A percentile compares a stretch with the other conserved stretches of the same genome.
Conservation (phyloP, 345 rosid species). For the Pistacia vera region DNA sequence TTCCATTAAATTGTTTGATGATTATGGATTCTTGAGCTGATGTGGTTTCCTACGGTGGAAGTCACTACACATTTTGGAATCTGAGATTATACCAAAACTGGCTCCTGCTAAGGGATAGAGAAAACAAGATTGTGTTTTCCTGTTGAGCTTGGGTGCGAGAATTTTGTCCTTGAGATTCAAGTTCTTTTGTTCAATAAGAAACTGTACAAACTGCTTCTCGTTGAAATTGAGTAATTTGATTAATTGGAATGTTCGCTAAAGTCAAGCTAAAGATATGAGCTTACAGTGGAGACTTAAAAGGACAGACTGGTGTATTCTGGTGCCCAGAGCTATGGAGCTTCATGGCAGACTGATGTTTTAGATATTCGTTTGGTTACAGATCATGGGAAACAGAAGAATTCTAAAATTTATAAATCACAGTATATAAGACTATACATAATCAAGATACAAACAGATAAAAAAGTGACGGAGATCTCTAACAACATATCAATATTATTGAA, state of each 20-base stretch:
- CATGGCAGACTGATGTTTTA: background rate
- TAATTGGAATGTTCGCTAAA: background rate
- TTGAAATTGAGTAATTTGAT: background rate
- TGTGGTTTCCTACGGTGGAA: slow-evolving; percentile 32
- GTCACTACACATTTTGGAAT: slow-evolving; percentile 15
- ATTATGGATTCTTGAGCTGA: slow-evolving; percentile 22
- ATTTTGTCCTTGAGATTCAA: background rate
- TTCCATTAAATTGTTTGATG: slow-evolving; percentile 17
- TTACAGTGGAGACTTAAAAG: background rate
- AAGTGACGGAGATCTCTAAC: background rate
- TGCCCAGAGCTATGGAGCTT: background rate
- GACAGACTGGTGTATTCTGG: background rate
- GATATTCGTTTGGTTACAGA: background rate
- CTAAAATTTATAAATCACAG: background rate
- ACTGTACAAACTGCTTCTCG: background rate
- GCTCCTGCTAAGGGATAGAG: background rate
- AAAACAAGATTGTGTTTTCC: background rate
- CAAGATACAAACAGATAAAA: background rate
- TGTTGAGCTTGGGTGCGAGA: background rate
- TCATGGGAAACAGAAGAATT: background rate
- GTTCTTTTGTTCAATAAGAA: background rate
- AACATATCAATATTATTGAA: too few relatives aligned
- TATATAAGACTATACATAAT: too few relatives aligned
- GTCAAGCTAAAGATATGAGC: background rate
- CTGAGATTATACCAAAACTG: slow-evolving; percentile 3